phyloP scores from a whole-genome alignment of 2,329 filamentous ascomycete species.

The Xylaria sp. region DNA sequence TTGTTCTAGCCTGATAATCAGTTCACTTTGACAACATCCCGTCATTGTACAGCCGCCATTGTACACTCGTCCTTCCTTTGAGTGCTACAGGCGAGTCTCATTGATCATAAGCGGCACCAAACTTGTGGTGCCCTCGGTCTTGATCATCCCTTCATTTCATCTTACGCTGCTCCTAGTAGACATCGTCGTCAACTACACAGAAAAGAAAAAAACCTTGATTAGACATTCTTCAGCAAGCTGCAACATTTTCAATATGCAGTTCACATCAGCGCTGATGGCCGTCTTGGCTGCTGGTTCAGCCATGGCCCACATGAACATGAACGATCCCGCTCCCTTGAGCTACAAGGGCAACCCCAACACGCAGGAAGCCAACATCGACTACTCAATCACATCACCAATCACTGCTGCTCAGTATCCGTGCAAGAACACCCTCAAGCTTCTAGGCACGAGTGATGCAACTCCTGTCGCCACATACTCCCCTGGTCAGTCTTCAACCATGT shows the following conservation, averaged over 20 bases:
- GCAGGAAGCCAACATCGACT: slow-evolving; percentile 66
- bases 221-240: neutral
- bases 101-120: slow-evolving; percentile 29
- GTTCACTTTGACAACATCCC: slow-evolving; percentile 11
- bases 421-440: slow-evolving; percentile 69
- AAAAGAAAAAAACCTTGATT: neutral
- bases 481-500: slow-evolving; percentile 72
- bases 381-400: slow-evolving; percentile 77
- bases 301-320: slow-evolving; percentile 68
- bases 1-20: slow-evolving; percentile 27
- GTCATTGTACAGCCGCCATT: slow-evolving; percentile 22
- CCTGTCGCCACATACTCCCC: slow-evolving; percentile 70
- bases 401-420: slow-evolving; percentile 76
- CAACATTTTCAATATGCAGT: slow-evolving; percentile 55
- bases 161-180: slow-evolving; percentile 34
- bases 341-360: slow-evolving; percentile 64
- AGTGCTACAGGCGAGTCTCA: slow-evolving; percentile 24
- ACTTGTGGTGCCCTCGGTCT: neutral
- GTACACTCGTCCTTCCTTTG: slow-evolving; percentile 32
- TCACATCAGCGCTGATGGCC: slow-evolving; percentile 51
- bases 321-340: slow-evolving; percentile 62
- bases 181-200: slow-evolving; percentile 5
- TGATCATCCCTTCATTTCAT: slow-evolving; percentile 17
- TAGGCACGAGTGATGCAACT: slow-evolving; percentile 61
- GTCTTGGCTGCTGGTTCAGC: slow-evolving; percentile 58